phyloP scores from a whole-genome alignment of 176 grass and related monocot genomes.

The Carex myosuroides region DNA sequence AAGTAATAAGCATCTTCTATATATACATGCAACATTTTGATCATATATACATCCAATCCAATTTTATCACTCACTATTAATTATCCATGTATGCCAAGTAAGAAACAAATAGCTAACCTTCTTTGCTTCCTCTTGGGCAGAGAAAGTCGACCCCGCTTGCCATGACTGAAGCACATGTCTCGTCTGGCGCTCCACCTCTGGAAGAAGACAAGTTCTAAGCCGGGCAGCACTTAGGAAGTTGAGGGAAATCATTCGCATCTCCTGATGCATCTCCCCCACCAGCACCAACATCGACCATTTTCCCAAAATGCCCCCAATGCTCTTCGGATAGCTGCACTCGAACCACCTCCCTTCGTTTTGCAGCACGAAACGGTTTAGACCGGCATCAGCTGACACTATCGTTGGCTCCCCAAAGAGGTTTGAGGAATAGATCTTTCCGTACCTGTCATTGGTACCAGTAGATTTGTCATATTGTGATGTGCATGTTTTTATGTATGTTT shows the following conservation, averaged over 20 bases:
- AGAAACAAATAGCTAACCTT: constrained; percentile 37
- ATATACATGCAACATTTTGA: neutral
- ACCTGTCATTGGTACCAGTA: constrained; percentile 37
- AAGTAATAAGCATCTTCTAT: neutral
- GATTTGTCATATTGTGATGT: neutral
- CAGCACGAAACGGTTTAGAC: constrained; percentile 80
- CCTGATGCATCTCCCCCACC: constrained; percentile 56
- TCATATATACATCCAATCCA: neutral
- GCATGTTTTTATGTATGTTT: neutral
- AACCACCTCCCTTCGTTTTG: constrained; percentile 86
- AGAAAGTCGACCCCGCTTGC: constrained; percentile 37
- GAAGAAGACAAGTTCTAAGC: constrained; percentile 59
- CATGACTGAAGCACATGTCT: constrained; percentile 54
- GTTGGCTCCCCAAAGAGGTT: constrained; percentile 80
- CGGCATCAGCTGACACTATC: constrained; percentile 82
- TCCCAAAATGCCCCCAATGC: constrained; percentile 83
- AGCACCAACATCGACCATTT: constrained; percentile 94
- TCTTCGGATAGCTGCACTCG: constrained; percentile 90
- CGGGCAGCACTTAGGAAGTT: constrained; percentile 85
- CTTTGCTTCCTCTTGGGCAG: constrained; percentile 82
- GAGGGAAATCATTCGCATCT: constrained; percentile 80
- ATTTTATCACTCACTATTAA: neutral
- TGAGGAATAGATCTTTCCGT: constrained; percentile 78
- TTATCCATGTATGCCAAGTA: neutral
- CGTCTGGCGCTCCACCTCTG: constrained; percentile 77